Base-by-base conservation (phyloP, 768 basidiomycete genomes). In the Pulveroboletus sp. region DNA sequence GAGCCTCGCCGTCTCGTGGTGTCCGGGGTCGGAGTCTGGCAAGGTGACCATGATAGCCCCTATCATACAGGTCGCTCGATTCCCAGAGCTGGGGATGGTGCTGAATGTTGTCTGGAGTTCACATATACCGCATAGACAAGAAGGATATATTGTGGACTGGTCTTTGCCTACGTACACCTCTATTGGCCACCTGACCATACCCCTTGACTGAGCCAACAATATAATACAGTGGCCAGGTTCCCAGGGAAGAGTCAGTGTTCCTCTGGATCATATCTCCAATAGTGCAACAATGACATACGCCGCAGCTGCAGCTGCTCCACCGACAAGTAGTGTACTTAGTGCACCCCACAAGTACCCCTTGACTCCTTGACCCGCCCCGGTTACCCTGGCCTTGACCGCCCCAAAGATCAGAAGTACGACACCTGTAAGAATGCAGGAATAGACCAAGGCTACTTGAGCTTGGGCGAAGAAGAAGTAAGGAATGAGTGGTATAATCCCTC, bases 401-500 rank as follows among this genome's bases (percentile, higher is more conserved):
- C 95, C 95, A 63, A 98, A 99, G 47, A 94, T 65, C 56, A 99
- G 77, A 10, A 99, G 76, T 11, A 95, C 79, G 48, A 91, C 58
- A 4, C 90, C 90, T 6, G 95, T 99, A 47, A 96, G 67, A 52
- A 91, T 63, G 55, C 76, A 86, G 0, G 89, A 90, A 59, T 82
- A 89, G 39, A 89, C 69, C 41, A 91, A 73, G 38, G 86, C 79
- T 24, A 80, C 66, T 32, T 82, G 77, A 8, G 92, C 93, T 11
- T 68, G 68, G 3, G 81, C 67, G 57, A 93, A 80, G 73, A 93
- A 92, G 73, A 98, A 93, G 71, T 96, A 95, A 9, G 93, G 93
- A 9, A 93, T 58, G 32, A 99, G 79, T 0, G 96, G 96, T 60
- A 98, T 89, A 48, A 94, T 75, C 28, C 96, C 96, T 39, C 96